Percentiles rank a stretch among this genome's conserved stretches.
phyloP scores from a whole-genome alignment of 2,329 filamentous ascomycete species.

The Cryoendolithus antarcticus region DNA sequence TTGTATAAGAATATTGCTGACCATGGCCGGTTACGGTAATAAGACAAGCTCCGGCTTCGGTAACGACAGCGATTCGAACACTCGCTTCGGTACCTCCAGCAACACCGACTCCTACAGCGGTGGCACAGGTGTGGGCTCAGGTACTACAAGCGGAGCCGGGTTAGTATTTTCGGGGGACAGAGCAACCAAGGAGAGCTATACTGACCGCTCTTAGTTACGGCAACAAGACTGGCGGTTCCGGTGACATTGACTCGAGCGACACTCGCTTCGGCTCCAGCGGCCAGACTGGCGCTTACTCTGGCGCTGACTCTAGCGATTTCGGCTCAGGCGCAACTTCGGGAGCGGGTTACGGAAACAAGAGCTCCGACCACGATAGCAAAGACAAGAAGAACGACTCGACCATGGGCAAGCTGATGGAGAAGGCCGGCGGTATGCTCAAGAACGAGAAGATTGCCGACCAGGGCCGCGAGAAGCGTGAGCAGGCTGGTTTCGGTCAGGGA shows the following conservation, averaged over 20 bases:
- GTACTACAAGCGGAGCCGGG: no score
- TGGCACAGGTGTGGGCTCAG: no score
- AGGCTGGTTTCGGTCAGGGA: slow-evolving; percentile 7
- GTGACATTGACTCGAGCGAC: no score
- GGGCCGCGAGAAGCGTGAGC: slow-evolving; percentile 40
- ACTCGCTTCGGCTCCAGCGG: neutral
- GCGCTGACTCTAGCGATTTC: slow-evolving; percentile 1
- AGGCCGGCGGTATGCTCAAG: slow-evolving; percentile 39
- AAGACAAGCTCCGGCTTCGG: neutral
- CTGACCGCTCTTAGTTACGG: slow-evolving; percentile 13
- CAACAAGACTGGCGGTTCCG: slow-evolving; percentile 24
- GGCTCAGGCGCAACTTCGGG: neutral
- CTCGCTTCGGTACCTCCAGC: neutral
- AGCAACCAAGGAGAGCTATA: neutral
- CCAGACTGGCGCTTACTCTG: slow-evolving; percentile 1
- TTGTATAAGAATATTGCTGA: neutral
- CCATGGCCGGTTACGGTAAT: neutral
- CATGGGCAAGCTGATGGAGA: slow-evolving; percentile 47
- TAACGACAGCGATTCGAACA: neutral
- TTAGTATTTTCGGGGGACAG: neutral
- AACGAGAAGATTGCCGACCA: slow-evolving; percentile 37
- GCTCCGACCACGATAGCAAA: slow-evolving; percentile 1
- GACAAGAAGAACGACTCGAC: slow-evolving; percentile 30
- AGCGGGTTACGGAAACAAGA: slow-evolving; percentile 4
- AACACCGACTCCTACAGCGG: neutral